Conservation (phyloP, 2,329 filamentous ascomycete genomes). For the Neopestalotiopsis rosae region DNA sequence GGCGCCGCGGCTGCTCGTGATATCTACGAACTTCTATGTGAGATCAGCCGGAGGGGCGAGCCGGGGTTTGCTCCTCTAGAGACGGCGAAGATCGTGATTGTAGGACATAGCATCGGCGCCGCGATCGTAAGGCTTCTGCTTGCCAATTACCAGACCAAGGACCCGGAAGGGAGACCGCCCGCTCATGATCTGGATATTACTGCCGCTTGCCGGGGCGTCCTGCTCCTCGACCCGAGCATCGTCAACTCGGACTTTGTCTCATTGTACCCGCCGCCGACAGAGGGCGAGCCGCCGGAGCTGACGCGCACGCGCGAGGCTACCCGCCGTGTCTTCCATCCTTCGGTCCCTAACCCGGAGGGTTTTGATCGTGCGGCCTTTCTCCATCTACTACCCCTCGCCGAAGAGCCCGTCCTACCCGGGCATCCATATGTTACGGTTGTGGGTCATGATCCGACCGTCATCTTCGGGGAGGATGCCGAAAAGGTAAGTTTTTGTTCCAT, state of each 20-base stretch:
- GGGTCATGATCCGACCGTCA: neutral
- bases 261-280: constrained; percentile 5
- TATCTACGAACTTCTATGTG: neutral
- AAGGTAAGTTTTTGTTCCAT: constrained; percentile 1
- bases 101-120: constrained; percentile 11
- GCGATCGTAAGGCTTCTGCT: constrained; percentile 4
- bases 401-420: neutral
- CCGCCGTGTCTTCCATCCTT: constrained; percentile 8
- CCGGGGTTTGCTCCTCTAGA: neutral
- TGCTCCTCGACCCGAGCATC: constrained; percentile 9
- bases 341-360: constrained; percentile 3
- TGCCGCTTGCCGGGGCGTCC: neutral
- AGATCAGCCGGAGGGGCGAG: neutral
- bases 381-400: neutral
- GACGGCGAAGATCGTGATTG: neutral
- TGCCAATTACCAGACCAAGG: neutral
- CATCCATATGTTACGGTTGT: constrained; percentile 12
- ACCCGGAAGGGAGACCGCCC: neutral
- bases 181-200: neutral
- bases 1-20: constrained; percentile 10
- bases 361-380: constrained; percentile 8
- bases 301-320: constrained; percentile 11
- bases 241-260: constrained; percentile 17
- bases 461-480: constrained; percentile 5
- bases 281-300: constrained; percentile 9